phyloP scores from a whole-genome alignment of 129 eudicot genomes.

The Sambucus nigra region DNA sequence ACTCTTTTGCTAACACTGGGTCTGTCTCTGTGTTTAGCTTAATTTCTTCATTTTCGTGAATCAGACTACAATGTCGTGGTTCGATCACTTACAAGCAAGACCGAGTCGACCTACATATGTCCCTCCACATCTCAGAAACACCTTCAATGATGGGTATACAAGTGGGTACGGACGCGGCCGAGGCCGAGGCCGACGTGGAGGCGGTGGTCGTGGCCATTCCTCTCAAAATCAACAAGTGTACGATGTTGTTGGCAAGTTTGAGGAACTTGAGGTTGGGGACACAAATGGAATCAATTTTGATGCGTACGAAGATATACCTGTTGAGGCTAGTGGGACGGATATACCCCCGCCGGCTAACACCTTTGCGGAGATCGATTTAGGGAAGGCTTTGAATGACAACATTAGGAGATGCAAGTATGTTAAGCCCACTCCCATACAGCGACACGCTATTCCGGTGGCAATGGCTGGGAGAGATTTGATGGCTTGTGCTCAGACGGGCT shows the following conservation, averaged over 20 bases:
- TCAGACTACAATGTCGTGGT: neutral
- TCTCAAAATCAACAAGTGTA: conserved; percentile 14
- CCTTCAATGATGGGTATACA: too few relatives aligned
- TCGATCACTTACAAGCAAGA: too few relatives aligned
- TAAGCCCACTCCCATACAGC: conserved; percentile 76
- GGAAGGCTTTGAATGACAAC: conserved; percentile 38
- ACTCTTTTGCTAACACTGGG: neutral
- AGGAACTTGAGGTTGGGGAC: conserved; percentile 12
- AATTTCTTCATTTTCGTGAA: neutral
- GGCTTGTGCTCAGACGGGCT: conserved; percentile 97
- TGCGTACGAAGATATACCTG: conserved; percentile 84
- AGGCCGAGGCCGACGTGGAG: conserved; percentile 1
- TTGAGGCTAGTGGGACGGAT: conserved; percentile 54
- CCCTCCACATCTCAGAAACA: conserved; percentile 31
- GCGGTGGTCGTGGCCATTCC: conserved; percentile 11
- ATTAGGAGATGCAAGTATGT: conserved; percentile 63
- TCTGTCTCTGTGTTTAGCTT: neutral
- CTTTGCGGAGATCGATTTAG: conserved; percentile 54
- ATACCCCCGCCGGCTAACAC: conserved; percentile 53
- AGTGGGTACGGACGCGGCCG: too few relatives aligned
- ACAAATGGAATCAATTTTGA: conserved; percentile 36
- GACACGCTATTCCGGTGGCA: conserved; percentile 71
- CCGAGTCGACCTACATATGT: conserved; percentile 27
- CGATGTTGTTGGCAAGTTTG: conserved; percentile 15
- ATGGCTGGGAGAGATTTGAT: conserved; percentile 70